A percentile compares a stretch with the other conserved stretches of the same genome.
phyloP scores from a whole-genome alignment of 202 grass and related monocot species.

The Zizania palustris region DNA sequence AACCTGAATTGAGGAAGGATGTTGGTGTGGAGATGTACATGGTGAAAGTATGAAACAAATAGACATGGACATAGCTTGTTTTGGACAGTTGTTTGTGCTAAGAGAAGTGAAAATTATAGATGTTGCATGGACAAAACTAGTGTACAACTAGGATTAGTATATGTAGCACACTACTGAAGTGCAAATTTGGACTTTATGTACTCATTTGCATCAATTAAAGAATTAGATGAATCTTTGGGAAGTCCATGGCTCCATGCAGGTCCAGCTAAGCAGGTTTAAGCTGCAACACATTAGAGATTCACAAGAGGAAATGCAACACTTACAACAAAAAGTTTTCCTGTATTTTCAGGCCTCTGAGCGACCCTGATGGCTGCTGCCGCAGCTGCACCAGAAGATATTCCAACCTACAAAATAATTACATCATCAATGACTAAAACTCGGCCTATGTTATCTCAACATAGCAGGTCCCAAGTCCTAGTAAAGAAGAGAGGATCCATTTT shows the following conservation, averaged over 20 bases:
- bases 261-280: background rate
- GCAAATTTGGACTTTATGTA: background rate
- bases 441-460: too few relatives aligned
- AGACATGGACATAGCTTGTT: background rate
- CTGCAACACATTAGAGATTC: background rate
- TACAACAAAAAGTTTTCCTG: slow-evolving; percentile 91
- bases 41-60: background rate
- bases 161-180: background rate
- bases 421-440: background rate
- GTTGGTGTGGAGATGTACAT: background rate
- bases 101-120: background rate
- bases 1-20: slow-evolving; percentile 48
- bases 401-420: slow-evolving; percentile 55
- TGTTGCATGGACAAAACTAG: background rate
- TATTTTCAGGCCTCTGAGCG: slow-evolving; percentile 85
- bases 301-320: slow-evolving; percentile 38
- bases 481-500: too few relatives aligned
- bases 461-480: too few relatives aligned
- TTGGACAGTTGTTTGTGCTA: background rate
- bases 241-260: background rate
- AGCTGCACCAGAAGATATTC: slow-evolving; percentile 95
- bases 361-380: slow-evolving; percentile 72
- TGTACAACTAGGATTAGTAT: background rate
- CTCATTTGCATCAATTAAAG: background rate
- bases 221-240: background rate